Evolutionary conservation across 129 eudicot species (phyloP).

Genomic region (Escallonia rubra): DNA sequence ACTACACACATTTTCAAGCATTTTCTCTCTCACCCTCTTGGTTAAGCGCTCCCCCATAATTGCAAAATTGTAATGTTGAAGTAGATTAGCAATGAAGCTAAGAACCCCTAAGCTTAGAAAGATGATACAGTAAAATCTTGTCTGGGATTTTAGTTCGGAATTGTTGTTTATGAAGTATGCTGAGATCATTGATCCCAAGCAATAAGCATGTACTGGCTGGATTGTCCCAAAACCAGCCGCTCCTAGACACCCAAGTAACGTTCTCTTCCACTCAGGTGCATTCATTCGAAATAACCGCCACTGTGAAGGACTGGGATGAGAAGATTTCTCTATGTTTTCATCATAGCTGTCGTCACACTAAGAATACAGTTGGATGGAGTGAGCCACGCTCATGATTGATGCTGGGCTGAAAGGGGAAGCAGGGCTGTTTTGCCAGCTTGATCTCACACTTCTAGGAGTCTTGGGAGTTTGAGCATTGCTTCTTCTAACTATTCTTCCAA

Average conservation of each 20-base stretch:
- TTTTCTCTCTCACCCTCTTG: constrained; percentile 54
- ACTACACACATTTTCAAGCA: constrained; percentile 52
- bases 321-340: constrained; percentile 2
- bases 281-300: constrained; percentile 63
- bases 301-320: constrained; percentile 36
- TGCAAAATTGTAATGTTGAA: constrained; percentile 76
- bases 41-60: constrained; percentile 76
- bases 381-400: constrained; percentile 30
- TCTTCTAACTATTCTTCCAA: constrained; percentile 6
- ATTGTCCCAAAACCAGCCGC: constrained; percentile 48
- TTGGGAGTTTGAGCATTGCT: constrained; percentile 15
- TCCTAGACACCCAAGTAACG: constrained; percentile 70
- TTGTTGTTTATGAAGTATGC: constrained; percentile 38
- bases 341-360: constrained; percentile 35
- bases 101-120: constrained; percentile 43
- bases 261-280: constrained; percentile 74
- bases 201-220: constrained; percentile 58
- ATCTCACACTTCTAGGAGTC: constrained; percentile 29
- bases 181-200: constrained; percentile 68
- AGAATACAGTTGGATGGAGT: constrained; percentile 36
- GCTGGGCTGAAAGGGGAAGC: constrained; percentile 52
- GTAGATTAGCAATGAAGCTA: constrained; percentile 58
- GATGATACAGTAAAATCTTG: constrained; percentile 36
- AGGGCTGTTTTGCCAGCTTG: constrained; percentile 57
- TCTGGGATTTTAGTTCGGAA: constrained; percentile 42